Evolutionary conservation across 2,329 filamentous ascomycete species (phyloP), one percentile per base, ranked within the genome.

Genomic region (Hypoxylon sp.): DNA sequence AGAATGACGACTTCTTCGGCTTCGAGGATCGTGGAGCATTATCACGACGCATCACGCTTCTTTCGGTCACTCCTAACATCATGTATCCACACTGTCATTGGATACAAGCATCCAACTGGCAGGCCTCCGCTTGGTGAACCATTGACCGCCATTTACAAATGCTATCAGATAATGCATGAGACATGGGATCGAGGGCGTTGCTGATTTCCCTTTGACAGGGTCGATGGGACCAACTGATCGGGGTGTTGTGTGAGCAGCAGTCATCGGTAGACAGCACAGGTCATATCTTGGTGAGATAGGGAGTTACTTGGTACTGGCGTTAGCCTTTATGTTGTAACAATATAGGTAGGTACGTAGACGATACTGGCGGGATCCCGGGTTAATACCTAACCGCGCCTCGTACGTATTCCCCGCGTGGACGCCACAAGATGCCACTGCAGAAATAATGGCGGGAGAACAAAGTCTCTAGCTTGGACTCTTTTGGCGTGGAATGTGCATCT

Each of bases 371-470:
- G 48, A 65, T 28, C 11, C 41, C 9, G 59, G 32, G 25, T 62
- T 46, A 50, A 48, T 43, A 34, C 46, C 36, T 30, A 34, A 17
- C 34, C 46, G 41, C 43, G 11, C 49, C 32, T n/a, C 13, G 41
- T 57, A 53, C 23, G 41, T 45, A 41, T 60, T 59, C 41, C 52
- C 59, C 58, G 48, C 52, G 57, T 51, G 43, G 64, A 60, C 63
- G 67, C 67, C 67, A 69, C 64, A 56, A 50, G 41, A 48, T 45
- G 57, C 60, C 60, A 61, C 56, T 38, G 53, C 58, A 58, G 48
- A 62, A 30, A 49, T 21, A 13, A 63, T 50, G 38, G 17, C 36
- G 34, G 34, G 28, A 56, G 17, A 21, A 28, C 23, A 19, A 38
- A 17, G 50, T 30, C 30, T 25, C 52, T 32, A 50, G n/a, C 11